These are phyloP conservation scores for Mycena pura DNA, from an alignment of 768 basidiomycete species.

Conservation along the genomic window DNA sequence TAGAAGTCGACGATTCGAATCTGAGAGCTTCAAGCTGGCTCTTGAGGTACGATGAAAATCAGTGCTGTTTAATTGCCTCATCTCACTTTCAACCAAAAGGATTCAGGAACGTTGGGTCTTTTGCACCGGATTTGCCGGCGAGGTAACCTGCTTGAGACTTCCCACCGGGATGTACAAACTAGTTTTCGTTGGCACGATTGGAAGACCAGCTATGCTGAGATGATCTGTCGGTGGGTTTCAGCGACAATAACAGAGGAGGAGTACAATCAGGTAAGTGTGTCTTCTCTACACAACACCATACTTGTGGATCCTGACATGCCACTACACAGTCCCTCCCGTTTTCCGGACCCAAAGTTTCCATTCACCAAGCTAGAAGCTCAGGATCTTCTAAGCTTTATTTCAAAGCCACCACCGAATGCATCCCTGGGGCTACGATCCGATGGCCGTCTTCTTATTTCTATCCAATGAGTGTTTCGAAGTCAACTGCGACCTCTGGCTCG, in stretches of 20 bases:
- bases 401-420: background rate
- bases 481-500: background rate
- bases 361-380: background rate
- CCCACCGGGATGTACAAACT: background rate
- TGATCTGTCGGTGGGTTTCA: background rate
- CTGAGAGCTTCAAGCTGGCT: background rate
- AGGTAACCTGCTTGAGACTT: background rate
- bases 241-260: background rate
- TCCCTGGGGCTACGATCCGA: background rate
- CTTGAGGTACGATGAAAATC: background rate
- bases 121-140: background rate
- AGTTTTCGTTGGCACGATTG: conserved; percentile 1
- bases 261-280: background rate
- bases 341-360: background rate
- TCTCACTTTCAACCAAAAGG: background rate
- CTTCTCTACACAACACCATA: background rate
- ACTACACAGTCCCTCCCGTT: background rate
- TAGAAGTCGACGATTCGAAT: background rate
- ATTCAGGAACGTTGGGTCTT: background rate
- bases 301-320: too few relatives aligned
- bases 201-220: background rate
- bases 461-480: background rate
- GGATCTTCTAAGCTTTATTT: background rate
- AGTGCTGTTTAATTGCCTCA: background rate
- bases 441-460: background rate